Conservation (phyloP, 2,329 filamentous ascomycete genomes). For the Ascochyta rabiei region DNA sequence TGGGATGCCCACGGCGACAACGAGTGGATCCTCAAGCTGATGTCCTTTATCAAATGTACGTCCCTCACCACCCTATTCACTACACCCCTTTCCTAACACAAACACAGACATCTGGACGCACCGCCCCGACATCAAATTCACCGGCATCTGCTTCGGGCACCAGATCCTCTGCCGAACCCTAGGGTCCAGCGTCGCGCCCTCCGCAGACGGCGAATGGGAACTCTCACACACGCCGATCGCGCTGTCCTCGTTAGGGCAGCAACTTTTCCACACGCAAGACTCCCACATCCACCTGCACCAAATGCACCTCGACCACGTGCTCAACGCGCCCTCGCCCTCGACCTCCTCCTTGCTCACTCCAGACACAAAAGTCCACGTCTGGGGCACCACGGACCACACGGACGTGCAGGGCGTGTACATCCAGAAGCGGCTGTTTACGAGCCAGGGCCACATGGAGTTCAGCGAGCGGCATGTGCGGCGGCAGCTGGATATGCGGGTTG, state of each 20-base stretch:
- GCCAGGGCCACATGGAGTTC: constrained; percentile 56
- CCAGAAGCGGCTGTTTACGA: constrained; percentile 53
- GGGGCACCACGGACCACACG: constrained; percentile 54
- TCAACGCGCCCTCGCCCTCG: constrained; percentile 37
- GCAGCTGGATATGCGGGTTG: constrained; percentile 53
- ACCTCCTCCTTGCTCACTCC: constrained; percentile 7
- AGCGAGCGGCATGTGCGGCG: constrained; percentile 54
- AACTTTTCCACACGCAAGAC: constrained; percentile 48
- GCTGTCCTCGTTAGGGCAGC: constrained; percentile 49
- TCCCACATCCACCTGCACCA: constrained; percentile 52
- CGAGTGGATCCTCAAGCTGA: constrained; percentile 52
- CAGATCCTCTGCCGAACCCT: constrained; percentile 55
- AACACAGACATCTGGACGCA: constrained; percentile 56
- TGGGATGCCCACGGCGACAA: constrained; percentile 56
- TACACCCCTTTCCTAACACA: constrained; percentile 5
- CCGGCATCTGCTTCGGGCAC: constrained; percentile 58
- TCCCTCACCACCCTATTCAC: too few species aligned
- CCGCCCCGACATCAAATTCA: constrained; percentile 58
- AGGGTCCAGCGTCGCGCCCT: constrained; percentile 48
- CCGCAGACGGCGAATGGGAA: constrained; percentile 54
- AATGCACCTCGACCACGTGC: constrained; percentile 57
- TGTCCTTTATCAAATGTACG: constrained; percentile 54
- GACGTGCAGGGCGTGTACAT: constrained; percentile 56
- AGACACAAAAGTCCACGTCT: constrained; percentile 56
- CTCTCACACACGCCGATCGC: constrained; percentile 52